Base-by-base conservation (phyloP, 148 eudicot genomes). In the Dianthus caryophyllus region DNA sequence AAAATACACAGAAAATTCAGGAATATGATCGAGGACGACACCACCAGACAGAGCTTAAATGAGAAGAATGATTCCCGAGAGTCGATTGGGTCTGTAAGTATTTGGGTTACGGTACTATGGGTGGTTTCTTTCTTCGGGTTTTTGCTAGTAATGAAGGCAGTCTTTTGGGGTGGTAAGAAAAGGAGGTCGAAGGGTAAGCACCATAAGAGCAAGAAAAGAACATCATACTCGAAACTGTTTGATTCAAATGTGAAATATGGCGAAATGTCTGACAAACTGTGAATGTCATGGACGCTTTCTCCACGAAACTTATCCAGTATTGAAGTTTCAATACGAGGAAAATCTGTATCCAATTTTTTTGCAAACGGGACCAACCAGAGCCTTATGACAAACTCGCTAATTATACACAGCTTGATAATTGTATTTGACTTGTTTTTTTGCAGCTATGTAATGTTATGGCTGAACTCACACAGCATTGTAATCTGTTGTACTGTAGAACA, bases 51-150 rank as follows among this genome's bases (percentile, higher is more conserved):
- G n/a, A 56, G 31, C 67, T 16, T 68, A 2, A 67, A 63, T 17
- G 64, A 61, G 18, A 74, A 41, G 58, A 71, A 72, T 38, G 77
- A 77, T 15, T 49, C 82, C 30, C 61, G 22, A 53, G 80, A 85
- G 62, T 71, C 73, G 6, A 69, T 81, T 64, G 77, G 66, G 60
- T 77, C 91, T 17, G 74, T 84, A 69, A 82, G 86, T 70, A 48
- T 84, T 26, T 89, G 89, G 96, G 84, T 84, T 7, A 70, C 86
- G 7, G 61, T 47, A 27, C 60, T 93, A 15, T 93, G 98, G 98
- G 75, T 58, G 2, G 70, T 83, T 64, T 79, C 82, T 18, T 77
- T 89, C 51, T 30, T 83, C 38, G 88, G 94, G 65, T 83, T 89
- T 76, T 44, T 78, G 55, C 71, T 53, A 21, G 72, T 88, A 51